Evolutionary conservation across 108 stramenopile species (phyloP).

Genomic region (Discostella stelligeroides): DNA sequence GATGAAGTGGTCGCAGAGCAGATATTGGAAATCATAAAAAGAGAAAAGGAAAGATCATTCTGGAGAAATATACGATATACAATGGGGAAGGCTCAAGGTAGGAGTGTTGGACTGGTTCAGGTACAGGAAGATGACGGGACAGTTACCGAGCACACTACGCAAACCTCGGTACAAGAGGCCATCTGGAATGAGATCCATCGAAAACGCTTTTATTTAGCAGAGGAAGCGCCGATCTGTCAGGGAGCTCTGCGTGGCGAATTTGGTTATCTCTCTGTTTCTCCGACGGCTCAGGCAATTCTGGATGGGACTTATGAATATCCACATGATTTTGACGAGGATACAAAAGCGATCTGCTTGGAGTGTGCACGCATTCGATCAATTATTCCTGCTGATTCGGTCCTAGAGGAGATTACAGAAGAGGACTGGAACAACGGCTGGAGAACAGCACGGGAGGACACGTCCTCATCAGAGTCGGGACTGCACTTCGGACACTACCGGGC

Average conservation of each 20-base stretch:
- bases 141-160: neutral
- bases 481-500: constrained; percentile 5
- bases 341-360: neutral
- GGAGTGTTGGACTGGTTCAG: constrained; percentile 3
- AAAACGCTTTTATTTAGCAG: too few relatives aligned
- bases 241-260: neutral
- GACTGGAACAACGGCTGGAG: constrained; percentile 10
- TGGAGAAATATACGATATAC: constrained; percentile 15
- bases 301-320: neutral
- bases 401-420: neutral
- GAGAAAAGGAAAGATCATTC: constrained; percentile 19
- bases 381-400: neutral
- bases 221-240: constrained; percentile 6
- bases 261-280: neutral
- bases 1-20: constrained; percentile 4
- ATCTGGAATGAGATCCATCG: too few relatives aligned
- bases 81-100: neutral
- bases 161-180: too few relatives aligned
- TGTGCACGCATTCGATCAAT: neutral
- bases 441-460: neutral
- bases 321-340: constrained; percentile 3
- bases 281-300: neutral
- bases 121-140: neutral
- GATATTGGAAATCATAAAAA: constrained; percentile 17
- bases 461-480: too few relatives aligned